Conservation (phyloP, 352 stramenopile genomes). For the Aphanomyces invadans region DNA sequence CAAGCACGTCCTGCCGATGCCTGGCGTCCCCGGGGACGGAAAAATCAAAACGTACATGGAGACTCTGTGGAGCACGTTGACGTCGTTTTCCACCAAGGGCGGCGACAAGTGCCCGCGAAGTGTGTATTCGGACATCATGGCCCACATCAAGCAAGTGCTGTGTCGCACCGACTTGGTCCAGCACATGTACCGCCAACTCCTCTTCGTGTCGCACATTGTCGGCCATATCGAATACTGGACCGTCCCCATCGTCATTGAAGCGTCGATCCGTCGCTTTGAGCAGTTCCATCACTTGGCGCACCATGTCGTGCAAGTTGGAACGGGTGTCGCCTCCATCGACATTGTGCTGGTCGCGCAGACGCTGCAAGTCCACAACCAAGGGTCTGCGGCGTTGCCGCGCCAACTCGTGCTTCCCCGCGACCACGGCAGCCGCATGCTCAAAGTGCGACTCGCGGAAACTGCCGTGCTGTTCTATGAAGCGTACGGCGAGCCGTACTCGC, state of each 20-base stretch:
- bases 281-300: neutral
- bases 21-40: neutral
- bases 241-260: neutral
- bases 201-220: neutral
- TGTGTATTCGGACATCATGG: neutral
- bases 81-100: neutral
- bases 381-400: no score
- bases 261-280: neutral
- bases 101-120: neutral
- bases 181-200: neutral
- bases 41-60: neutral
- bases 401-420: neutral
- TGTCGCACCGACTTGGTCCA: neutral
- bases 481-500: constrained; percentile 6
- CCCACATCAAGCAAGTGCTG: neutral
- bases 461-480: neutral
- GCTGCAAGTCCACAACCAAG: neutral
- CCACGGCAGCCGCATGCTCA: neutral
- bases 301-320: neutral
- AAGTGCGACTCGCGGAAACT: neutral
- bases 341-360: neutral
- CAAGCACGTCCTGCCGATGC: neutral
- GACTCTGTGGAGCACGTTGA: neutral
- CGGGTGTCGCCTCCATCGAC: neutral
- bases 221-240: neutral